Evolutionary conservation across 208 protist species (phyloP), one percentile per base, ranked within the genome.

Genomic region (Leishmania mexicana): DNA sequence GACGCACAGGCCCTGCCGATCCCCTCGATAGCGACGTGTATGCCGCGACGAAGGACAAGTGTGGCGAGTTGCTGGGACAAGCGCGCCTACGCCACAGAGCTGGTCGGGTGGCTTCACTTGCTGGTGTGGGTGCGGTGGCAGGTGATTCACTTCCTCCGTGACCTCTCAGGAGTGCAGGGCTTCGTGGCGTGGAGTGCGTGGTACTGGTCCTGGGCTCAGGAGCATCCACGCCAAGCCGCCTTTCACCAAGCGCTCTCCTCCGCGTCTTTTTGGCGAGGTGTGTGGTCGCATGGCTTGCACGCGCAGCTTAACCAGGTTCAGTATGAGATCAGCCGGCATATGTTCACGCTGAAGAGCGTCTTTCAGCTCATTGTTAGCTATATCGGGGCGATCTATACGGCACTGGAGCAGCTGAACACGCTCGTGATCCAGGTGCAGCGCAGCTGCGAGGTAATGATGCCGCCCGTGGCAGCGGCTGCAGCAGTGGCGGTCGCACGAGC

Each of bases 131-230:
- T 85, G 49, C 92, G 92, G 45, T 86, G 73, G 67, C 76, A 87
- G 57, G 84, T 90, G 1, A 85, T 91, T 47, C 81, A 86, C 49
- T 87, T 92, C 15, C 79, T 95, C 64, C 88, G 84, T 42, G 87
- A 90, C 79, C 80, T 95, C n/a, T 88, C 83, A 24, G 82, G 78
- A 2, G 83, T 93, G 72, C 90, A 95, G 62, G 89, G 87, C 38
- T 68, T 86, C 28, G 81, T 93, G 7, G 85, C 92, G 35, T 94
- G 90, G 89, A 87, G 91, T 77, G 80, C 86, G 42, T 91, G 82
- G 83, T 95, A 94, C 87, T 94, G 92, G 90, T 91, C 89, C 0
- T 95, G 90, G 89, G 92, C 90, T 31, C 85, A 92, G 80, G 81
- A 89, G 47, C 87, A 94, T 76, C 75, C 79, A 5, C 74, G 78